These are phyloP conservation scores for Debaryomycetaceae sp. DNA, from an alignment of 1,139 yeast species.

Conservation along the genomic window DNA sequence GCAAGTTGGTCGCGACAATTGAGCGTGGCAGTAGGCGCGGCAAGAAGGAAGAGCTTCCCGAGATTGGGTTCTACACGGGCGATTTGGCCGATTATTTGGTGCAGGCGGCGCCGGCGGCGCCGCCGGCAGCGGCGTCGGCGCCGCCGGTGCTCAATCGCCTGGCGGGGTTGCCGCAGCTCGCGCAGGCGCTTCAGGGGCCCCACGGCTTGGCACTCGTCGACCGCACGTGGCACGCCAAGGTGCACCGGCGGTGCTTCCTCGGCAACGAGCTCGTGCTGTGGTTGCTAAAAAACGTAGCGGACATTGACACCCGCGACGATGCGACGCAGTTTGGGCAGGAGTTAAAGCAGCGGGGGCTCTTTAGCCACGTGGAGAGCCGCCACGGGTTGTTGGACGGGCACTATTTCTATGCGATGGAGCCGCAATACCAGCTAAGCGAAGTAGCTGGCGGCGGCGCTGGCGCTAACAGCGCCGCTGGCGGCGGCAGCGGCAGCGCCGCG, in stretches of 20 bases:
- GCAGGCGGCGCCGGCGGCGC: constrained; percentile 11
- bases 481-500: too few species aligned
- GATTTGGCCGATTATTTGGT: constrained; percentile 63
- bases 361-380: constrained; percentile 75
- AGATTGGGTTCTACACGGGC: constrained; percentile 84
- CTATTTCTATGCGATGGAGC: constrained; percentile 74
- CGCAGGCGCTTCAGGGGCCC: constrained; percentile 62
- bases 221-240: constrained; percentile 87
- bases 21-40: constrained; percentile 49
- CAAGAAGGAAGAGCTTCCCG: constrained; percentile 60
- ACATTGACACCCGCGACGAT: constrained; percentile 74
- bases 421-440: too few species aligned
- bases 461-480: too few species aligned
- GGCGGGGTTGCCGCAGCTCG: constrained; percentile 41
- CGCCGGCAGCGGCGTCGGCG: background rate
- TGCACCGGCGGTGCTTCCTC: constrained; percentile 72
- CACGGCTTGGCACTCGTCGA: constrained; percentile 68
- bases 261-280: constrained; percentile 86
- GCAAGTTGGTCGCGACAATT: constrained; percentile 63
- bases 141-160: background rate
- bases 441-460: too few species aligned
- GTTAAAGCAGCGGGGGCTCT: constrained; percentile 66
- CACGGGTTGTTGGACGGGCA: constrained; percentile 91
- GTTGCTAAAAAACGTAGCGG: constrained; percentile 74
- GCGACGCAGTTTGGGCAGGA: constrained; percentile 77